Conservation (phyloP, 164 flowering plant species). For the Magnolia officinalis region DNA sequence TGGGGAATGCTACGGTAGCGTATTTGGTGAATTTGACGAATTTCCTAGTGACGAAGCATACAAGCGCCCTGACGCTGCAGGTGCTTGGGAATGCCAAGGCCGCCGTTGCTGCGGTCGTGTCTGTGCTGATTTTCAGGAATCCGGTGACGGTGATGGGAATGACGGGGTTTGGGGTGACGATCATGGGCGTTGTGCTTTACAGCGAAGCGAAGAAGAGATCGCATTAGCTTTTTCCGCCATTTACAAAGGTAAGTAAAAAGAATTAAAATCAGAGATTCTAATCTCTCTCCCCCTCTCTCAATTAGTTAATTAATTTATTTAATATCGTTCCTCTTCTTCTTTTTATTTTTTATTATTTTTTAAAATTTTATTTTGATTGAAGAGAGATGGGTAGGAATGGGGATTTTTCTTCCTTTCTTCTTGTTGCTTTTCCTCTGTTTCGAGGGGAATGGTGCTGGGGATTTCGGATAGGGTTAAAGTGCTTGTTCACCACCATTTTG, state of each 20-base stretch:
- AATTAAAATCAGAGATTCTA: not conserved
- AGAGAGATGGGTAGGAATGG: too few relatives aligned
- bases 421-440: too few relatives aligned
- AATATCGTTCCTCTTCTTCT: not conserved
- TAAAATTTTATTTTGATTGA: too few relatives aligned
- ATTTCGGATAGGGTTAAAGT: too few relatives aligned
- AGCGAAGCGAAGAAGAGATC: slow-evolving; percentile 92
- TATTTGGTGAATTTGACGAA: slow-evolving; percentile 92
- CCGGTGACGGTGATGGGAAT: slow-evolving; percentile 95
- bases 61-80: slow-evolving; percentile 89
- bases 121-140: slow-evolving; percentile 85
- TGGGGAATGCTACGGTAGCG: slow-evolving; percentile 87
- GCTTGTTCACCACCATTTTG: too few relatives aligned
- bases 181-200: slow-evolving; percentile 93
- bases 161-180: slow-evolving; percentile 79
- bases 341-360: too few relatives aligned
- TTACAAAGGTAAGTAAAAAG: too few relatives aligned
- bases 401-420: too few relatives aligned
- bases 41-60: slow-evolving; percentile 91
- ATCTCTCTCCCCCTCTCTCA: too few relatives aligned
- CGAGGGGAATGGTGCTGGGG: too few relatives aligned
- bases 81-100: slow-evolving; percentile 95
- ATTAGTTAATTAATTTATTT: too few relatives aligned
- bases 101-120: slow-evolving; percentile 91
- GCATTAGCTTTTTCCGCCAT: not conserved